Base-by-base conservation (phyloP, 176 grass and related monocot genomes). In the Pontederia crassipes region DNA sequence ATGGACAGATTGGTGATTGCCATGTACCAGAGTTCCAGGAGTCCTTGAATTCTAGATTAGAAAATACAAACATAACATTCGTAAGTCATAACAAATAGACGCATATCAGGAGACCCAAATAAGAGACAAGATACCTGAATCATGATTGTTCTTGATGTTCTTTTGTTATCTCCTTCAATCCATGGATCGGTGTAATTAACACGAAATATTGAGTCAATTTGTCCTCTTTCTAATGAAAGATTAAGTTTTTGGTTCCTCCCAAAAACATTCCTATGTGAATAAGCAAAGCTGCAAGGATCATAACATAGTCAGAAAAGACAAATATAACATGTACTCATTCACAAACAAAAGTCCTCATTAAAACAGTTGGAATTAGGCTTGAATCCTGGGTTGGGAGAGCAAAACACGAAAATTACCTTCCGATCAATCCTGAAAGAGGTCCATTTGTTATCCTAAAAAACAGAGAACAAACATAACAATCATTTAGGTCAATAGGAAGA, bases 341-440 rank as follows among this genome's bases (percentile, higher is more conserved):
- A 40, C 32, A 40, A 47, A 20, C n/a, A 63, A 18, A 63, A 47
- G 10, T 18, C 8, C 17, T 8, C 11, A 47, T 35, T 15, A 45
- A 16, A 47, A 47, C 17, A 40, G 58, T 18, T 8, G 47, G 15
- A n/a, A 16, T 17, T 47, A 40, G 9, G 35, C 2, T 11, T 15
- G 11, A 60, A 8, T 11, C 12, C 8, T 16, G 47, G 18, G 50
- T 28, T 52, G 17, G 17, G 24, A 10, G 32, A 51, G 24, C 47
- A 17, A 46, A 55, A 15, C 35, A 45, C 24, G 2, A 47, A 74
- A 10, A 55, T n/a, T 55, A 98, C 93, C 93, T 98, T 71, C 93
- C 93, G 74, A 98, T 98, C 55, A 98, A 76, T 65, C 93, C 93
- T 71, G 93, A 88, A 81, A 98, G 87, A 46, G 93, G 93, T 69